Conservation (phyloP, 2,329 filamentous ascomycete genomes). For the Fusarium aywerte region DNA sequence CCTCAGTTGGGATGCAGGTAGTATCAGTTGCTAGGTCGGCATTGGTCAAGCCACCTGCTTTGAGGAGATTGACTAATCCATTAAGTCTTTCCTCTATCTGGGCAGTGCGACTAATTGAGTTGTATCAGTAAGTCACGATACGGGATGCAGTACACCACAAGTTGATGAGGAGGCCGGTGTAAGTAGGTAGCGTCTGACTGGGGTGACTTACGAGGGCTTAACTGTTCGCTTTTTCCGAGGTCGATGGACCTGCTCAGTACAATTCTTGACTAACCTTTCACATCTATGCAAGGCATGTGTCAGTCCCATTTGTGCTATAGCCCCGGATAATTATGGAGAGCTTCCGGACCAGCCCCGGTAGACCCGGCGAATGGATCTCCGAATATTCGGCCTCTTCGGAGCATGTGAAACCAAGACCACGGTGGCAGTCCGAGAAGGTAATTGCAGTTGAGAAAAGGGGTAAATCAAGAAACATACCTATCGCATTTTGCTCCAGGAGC, state of each 20-base stretch:
- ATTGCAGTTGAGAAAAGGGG: background rate
- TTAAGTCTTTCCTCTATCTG: conserved; percentile 63
- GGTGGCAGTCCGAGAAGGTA: background rate
- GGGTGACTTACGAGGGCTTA: conserved; percentile 60
- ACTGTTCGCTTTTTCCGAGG: conserved; percentile 63
- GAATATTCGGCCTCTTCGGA: conserved; percentile 6
- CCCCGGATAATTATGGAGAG: conserved; percentile 24
- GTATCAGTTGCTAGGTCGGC: conserved; percentile 42
- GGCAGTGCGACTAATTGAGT: conserved; percentile 55
- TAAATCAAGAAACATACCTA: conserved; percentile 46
- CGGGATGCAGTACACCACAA: background rate
- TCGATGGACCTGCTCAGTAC: conserved; percentile 59
- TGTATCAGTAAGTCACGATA: background rate
- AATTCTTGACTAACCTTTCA: conserved; percentile 60
- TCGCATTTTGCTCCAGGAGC: conserved; percentile 57
- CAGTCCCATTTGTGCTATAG: conserved; percentile 17
- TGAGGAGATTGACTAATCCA: conserved; percentile 60
- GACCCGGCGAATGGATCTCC: conserved; percentile 25
- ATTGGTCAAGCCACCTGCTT: conserved; percentile 53
- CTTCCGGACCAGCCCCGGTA: conserved; percentile 15
- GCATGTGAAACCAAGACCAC: background rate
- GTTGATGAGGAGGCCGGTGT: background rate
- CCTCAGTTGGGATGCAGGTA: conserved; percentile 45
- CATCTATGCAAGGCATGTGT: conserved; percentile 52
- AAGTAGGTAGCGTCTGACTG: too few relatives aligned